phyloP scores from a whole-genome alignment of 2,329 filamentous ascomycete species.

The Rachicladosporium sp. region DNA sequence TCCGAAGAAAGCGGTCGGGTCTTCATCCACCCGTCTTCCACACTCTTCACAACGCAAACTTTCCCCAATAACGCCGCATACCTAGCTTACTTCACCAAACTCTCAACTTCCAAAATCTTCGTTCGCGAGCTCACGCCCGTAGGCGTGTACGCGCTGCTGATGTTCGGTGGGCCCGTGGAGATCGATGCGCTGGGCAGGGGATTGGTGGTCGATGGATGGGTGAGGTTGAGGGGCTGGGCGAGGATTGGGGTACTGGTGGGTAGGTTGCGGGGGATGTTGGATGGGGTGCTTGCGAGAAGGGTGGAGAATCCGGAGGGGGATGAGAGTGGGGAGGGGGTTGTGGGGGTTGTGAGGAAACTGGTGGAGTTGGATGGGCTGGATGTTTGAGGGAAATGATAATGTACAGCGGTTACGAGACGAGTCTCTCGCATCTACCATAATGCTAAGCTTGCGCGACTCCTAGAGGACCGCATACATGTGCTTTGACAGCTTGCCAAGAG shows the following conservation, averaged over 20 bases:
- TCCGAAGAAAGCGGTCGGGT: slow-evolving; percentile 71
- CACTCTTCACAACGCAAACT: slow-evolving; percentile 68
- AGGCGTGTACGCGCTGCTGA: slow-evolving; percentile 74
- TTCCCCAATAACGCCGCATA: slow-evolving; percentile 67
- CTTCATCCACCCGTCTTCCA: slow-evolving; percentile 84
- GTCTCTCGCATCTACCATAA: too few relatives aligned
- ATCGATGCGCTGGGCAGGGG: slow-evolving; percentile 82
- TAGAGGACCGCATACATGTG: too few relatives aligned
- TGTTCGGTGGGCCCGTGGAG: slow-evolving; percentile 75
- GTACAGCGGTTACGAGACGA: too few relatives aligned
- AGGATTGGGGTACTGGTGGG: slow-evolving; percentile 83
- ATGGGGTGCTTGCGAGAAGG: slow-evolving; percentile 68
- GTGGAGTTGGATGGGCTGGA: slow-evolving; percentile 70
- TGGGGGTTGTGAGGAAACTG: slow-evolving; percentile 64
- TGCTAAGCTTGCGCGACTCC: background rate
- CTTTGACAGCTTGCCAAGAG: too few relatives aligned
- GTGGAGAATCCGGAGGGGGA: slow-evolving; percentile 56
- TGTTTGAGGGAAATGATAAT: slow-evolving; percentile 10
- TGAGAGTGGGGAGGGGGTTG: slow-evolving; percentile 46
- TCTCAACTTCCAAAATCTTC: slow-evolving; percentile 85
- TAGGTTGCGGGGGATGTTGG: slow-evolving; percentile 71
- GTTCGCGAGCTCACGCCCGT: slow-evolving; percentile 86
- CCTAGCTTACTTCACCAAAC: slow-evolving; percentile 82
- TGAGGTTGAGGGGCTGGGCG: slow-evolving; percentile 79
- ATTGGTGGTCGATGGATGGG: slow-evolving; percentile 83